Conservation (phyloP, 1,284 basidiomycete species). For the Bjerkandera adusta region DNA sequence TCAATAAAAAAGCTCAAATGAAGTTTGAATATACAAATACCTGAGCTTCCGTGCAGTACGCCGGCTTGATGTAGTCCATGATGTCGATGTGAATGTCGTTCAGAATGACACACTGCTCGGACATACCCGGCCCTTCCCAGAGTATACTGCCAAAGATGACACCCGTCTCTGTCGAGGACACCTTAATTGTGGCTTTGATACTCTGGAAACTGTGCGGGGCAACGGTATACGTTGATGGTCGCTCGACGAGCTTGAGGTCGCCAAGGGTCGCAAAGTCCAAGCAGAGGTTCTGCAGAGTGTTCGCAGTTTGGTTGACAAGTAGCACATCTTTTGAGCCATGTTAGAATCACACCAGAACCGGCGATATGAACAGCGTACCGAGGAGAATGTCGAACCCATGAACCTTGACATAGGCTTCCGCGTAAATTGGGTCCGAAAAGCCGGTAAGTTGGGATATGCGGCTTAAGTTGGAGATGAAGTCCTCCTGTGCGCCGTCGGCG, state of each 20-base stretch:
- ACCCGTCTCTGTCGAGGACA: constrained; percentile 96
- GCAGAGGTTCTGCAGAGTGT: constrained; percentile 95
- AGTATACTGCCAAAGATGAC: constrained; percentile 98
- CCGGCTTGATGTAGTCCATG: constrained; percentile 99
- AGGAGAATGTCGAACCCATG: constrained; percentile 98
- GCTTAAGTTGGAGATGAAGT: constrained; percentile 95
- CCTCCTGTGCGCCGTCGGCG: constrained; percentile 80
- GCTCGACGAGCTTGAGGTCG: constrained; percentile 96
- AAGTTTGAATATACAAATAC: constrained; percentile 41
- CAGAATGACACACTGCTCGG: constrained; percentile 87
- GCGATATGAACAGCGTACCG: constrained; percentile 44
- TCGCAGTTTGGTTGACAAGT: constrained; percentile 94
- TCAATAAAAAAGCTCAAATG: constrained; percentile 1
- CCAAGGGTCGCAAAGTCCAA: constrained; percentile 98
- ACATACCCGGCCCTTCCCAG: constrained; percentile 90
- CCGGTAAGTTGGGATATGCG: constrained; percentile 96
- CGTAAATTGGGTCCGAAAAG: constrained; percentile 98
- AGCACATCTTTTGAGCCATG: constrained; percentile 69
- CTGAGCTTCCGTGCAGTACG: constrained; percentile 94
- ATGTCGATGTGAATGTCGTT: constrained; percentile 99
- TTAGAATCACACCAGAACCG: constrained; percentile 6
- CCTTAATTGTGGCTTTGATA: constrained; percentile 98
- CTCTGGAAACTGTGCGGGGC: constrained; percentile 97
- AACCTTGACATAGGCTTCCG: constrained; percentile 97
- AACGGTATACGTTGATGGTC: constrained; percentile 90